These are phyloP conservation scores for Haplosporangium sp. DNA, from an alignment of 371 early-diverging fungal species.

Conservation along the genomic window DNA sequence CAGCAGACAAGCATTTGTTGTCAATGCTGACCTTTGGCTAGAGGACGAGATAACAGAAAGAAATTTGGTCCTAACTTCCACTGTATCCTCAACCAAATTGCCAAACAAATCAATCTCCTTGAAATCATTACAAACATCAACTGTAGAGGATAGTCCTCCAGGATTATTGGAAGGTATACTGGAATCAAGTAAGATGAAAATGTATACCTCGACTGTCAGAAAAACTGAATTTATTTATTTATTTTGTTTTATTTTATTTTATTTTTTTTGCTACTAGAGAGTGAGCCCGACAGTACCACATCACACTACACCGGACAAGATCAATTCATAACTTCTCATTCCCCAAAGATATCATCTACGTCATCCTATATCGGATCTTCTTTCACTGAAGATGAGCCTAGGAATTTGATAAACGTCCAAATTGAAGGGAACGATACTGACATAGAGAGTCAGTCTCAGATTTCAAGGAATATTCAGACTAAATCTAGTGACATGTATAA, in stretches of 20 bases:
- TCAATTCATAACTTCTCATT: not conserved
- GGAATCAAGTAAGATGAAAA: too few relatives aligned
- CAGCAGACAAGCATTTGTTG: conserved; percentile 28
- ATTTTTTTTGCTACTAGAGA: not conserved
- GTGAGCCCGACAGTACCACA: not conserved
- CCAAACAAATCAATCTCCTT: conserved; percentile 1
- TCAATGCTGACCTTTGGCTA: conserved; percentile 49
- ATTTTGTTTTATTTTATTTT: not conserved
- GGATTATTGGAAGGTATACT: not conserved
- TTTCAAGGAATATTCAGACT: not conserved
- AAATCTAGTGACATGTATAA: not conserved
- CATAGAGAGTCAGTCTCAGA: not conserved
- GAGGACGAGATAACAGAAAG: conserved; percentile 41
- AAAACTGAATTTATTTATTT: not conserved
- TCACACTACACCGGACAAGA: not conserved
- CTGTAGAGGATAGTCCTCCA: not conserved
- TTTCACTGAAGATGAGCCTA: not conserved
- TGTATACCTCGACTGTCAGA: too few relatives aligned
- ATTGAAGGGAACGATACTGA: not conserved
- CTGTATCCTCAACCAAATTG: conserved; percentile 26
- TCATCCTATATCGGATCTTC: not conserved
- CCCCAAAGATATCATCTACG: not conserved
- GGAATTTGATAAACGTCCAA: not conserved
- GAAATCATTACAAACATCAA: not conserved
- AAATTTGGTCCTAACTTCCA: conserved; percentile 33